Percentiles rank a stretch among this genome's conserved stretches.
These are phyloP conservation scores for Malassezia brasiliensis DNA, from an alignment of 1,284 basidiomycete genomes.

Conservation along the genomic window DNA sequence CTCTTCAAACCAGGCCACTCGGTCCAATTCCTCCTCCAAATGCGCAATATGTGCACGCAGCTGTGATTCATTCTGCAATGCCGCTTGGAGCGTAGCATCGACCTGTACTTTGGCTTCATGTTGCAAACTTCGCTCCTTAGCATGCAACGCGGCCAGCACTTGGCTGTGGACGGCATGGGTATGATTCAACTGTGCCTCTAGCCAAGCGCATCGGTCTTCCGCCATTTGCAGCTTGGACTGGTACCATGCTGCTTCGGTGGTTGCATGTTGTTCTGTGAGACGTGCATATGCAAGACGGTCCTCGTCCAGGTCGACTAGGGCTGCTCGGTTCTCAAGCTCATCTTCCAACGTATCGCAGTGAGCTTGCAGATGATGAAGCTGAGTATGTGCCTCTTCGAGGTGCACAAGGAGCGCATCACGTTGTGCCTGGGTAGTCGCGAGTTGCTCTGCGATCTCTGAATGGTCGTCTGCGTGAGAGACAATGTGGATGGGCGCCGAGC, in stretches of 20 bases:
- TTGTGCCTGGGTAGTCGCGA: neutral
- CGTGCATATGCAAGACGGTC: neutral
- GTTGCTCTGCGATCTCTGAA: neutral
- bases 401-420: neutral
- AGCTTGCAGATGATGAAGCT: neutral
- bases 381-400: neutral
- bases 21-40: constrained; percentile 3
- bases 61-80: neutral
- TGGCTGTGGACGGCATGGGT: neutral
- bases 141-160: neutral
- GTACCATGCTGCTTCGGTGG: neutral
- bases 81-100: neutral
- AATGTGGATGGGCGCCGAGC: no score
- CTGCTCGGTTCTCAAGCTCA: neutral
- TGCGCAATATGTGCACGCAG: neutral
- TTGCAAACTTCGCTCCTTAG: neutral
- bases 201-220: neutral
- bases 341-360: neutral
- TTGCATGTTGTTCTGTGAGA: neutral
- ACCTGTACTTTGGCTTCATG: neutral
- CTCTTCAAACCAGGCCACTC: constrained; percentile 11
- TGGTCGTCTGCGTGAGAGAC: neutral
- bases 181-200: neutral
- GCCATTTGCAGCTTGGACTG: neutral
- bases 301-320: neutral